Evolutionary conservation across 345 rosid genomes (phyloP), one percentile per base, ranked within the genome.

Genomic region (Leavenworthia alabamica): DNA sequence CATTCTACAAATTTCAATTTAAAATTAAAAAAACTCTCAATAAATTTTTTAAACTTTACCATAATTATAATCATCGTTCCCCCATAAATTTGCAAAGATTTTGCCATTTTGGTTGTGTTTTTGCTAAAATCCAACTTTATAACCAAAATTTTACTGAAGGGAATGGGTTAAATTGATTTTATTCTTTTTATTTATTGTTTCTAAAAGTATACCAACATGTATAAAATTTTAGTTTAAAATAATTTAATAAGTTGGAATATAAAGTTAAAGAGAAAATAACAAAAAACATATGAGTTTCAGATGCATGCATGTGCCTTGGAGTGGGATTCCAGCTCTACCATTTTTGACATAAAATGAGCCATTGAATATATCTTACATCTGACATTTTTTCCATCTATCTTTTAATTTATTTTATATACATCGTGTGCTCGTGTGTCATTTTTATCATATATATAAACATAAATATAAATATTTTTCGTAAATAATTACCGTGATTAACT

Each of bases 301-400:
- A 48, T 51, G 71, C 87, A n/a, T n/a, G n/a, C n/a, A 86, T 82
- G 86, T 82, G 94, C 83, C 39, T 52, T 75, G 64, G 74, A 65
- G 88, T 79, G 81, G 83, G 73, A 77, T 78, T 86, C 80, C 89
- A 82, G 83, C 88, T 78, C 77, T 79, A 81, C 64, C 75, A 76
- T 58, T 68, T n/a, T n/a, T n/a, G n/a, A n/a, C n/a, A n/a, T n/a
- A n/a, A n/a, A n/a, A n/a, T n/a, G n/a, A 82, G 81, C 82, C 80
- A 78, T 68, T 77, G 73, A 70, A 68, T 52, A 56, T 68, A 67
- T 68, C 68, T 71, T 61, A 67, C 65, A 72, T 61, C 57, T 13
- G 60, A 49, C 61, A 73, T 70, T 32, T 58, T n/a, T 48, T 43
- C 44, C 27, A 37, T 40, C 20, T 10, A 61, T 17, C 39, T 73